Conservation (phyloP, 75 land plant species). For the Pseudotsuga menziesii region DNA sequence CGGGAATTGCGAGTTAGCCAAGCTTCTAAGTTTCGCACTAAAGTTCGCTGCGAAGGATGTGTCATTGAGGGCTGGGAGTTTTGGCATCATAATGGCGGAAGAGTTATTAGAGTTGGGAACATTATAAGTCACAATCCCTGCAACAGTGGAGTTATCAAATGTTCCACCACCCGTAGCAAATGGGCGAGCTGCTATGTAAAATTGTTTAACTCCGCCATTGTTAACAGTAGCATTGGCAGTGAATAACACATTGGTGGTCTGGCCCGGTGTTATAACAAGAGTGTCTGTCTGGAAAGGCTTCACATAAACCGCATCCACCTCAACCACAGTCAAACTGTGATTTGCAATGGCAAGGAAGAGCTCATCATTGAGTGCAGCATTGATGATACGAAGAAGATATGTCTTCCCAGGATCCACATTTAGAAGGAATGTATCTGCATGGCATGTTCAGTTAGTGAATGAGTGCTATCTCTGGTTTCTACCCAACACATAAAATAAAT, state of each 20-base stretch:
- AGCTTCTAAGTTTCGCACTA: background rate
- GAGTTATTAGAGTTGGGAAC: background rate
- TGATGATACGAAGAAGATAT: constrained; percentile 34
- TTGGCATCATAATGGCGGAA: background rate
- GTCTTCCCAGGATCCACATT: constrained; percentile 23
- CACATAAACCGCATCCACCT: constrained; percentile 25
- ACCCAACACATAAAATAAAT: no score
- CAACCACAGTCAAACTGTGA: constrained; percentile 35
- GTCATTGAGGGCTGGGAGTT: constrained; percentile 14
- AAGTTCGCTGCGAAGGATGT: constrained; percentile 11
- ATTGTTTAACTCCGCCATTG: background rate
- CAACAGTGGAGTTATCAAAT: constrained; percentile 10
- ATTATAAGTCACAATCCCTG: background rate
- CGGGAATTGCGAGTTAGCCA: background rate
- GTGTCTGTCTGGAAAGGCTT: constrained; percentile 22
- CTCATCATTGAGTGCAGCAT: constrained; percentile 31
- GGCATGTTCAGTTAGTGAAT: background rate
- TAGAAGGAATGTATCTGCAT: constrained; percentile 16
- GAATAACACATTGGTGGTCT: constrained; percentile 33
- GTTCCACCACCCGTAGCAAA: constrained; percentile 11
- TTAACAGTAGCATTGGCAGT: constrained; percentile 9
- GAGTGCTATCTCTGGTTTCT: no score
- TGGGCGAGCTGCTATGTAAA: constrained; percentile 19
- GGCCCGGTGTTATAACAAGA: constrained; percentile 30
- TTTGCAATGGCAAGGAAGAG: constrained; percentile 30